Base-by-base conservation (phyloP, 2,329 filamentous ascomycete genomes). In the Cladophialophora exuberans region DNA sequence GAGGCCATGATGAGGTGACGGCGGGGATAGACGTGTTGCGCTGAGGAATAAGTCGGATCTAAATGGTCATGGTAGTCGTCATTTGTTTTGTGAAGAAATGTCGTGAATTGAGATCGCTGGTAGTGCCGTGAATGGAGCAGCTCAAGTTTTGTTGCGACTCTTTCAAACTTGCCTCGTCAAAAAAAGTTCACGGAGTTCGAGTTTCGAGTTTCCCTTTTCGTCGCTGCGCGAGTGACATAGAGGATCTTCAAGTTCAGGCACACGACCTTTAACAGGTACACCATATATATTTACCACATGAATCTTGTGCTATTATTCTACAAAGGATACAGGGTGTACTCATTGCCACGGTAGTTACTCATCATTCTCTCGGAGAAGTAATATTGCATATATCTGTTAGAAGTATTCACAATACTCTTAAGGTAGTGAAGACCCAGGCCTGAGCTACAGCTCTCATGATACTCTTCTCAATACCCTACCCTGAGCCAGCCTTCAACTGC, bases 1-100 rank as follows among this genome's bases (percentile, higher is more conserved):
- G 79, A 78, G 44, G 86, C 84, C 85, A 88, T 88, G 63, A 56
- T 73, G 52, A 43, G 33, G 13, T 42, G 36, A 30, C n/a, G n/a
- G n/a, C n/a, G 6, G 17, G 31, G 35, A 49, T 35, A 6, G 22
- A 43, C 28, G 30, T 35, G 44, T 11, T 20, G 3, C 10, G 44
- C 30, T 23, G 44, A 31, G n/a, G 9, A 31, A 9, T 17, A 23
- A 18, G 4, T 7, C 39, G 10, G 20, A 11, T 15, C 39, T 42
- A 42, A 15, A 42, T 42, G 39, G n/a, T 25, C 39, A 42, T 42
- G 39, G 13, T 42, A 23, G 13, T 42, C 39, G 11, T 13, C n/a
- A n/a, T n/a, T n/a, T n/a, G n/a, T n/a, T n/a, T n/a, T n/a, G n/a
- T n/a, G n/a, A n/a, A n/a, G n/a, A n/a, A n/a, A n/a, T n/a, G n/a